phyloP scores from a whole-genome alignment of 768 basidiomycete species.

The Boletus rubropictus region DNA sequence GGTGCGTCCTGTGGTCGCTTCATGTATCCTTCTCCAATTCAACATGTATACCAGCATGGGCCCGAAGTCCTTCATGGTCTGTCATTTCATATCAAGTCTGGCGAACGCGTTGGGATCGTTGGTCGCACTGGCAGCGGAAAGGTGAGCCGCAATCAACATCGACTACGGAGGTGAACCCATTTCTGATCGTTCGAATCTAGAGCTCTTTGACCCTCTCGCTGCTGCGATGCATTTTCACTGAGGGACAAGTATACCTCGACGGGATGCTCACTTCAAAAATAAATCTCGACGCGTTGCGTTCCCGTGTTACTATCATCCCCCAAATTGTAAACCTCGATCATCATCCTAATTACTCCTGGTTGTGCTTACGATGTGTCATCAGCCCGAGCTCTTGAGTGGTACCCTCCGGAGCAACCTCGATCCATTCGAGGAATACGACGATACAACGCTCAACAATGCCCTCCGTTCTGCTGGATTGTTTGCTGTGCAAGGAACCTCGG shows the following conservation, averaged over 20 bases:
- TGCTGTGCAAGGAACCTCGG: slow-evolving; percentile 34
- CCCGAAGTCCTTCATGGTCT: not conserved
- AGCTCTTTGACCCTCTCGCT: slow-evolving; percentile 3
- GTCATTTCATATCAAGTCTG: slow-evolving; percentile 1
- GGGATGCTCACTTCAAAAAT: not conserved
- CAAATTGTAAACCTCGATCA: not conserved
- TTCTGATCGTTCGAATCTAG: not conserved
- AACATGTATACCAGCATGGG: not conserved
- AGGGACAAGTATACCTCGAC: not conserved
- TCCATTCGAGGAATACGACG: slow-evolving; percentile 52
- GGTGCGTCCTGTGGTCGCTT: not conserved
- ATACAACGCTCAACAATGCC: slow-evolving; percentile 45
- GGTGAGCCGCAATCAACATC: not conserved
- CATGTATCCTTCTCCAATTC: too few species aligned
- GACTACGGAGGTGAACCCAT: too few species aligned
- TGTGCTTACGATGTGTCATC: not conserved
- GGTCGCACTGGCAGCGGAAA: slow-evolving; percentile 4
- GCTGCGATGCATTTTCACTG: slow-evolving; percentile 1
- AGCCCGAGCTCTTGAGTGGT: slow-evolving; percentile 36
- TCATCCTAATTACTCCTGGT: not conserved
- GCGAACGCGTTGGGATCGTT: slow-evolving; percentile 1
- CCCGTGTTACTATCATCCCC: slow-evolving; percentile 1
- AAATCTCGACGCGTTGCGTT: slow-evolving; percentile 1
- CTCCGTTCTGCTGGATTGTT: slow-evolving; percentile 45
- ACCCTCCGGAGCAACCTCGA: slow-evolving; percentile 56